Conservation (phyloP, 2,329 filamentous ascomycete species). For the Exophiala phaeomuriformis region DNA sequence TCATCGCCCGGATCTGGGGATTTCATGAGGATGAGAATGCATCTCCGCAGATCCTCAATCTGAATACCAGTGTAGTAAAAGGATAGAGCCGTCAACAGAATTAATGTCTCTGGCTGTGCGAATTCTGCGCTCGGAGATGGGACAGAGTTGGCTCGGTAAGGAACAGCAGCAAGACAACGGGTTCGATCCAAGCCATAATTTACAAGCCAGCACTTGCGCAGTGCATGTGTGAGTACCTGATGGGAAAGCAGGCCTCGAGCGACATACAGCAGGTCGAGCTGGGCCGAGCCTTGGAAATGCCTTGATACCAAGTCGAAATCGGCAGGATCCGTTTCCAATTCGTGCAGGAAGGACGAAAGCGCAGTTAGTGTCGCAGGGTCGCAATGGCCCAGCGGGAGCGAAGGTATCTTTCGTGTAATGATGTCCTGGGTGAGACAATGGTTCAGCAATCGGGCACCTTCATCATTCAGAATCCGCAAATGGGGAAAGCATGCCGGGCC, state of each 20-base stretch:
- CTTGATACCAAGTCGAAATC: neutral
- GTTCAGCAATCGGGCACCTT: slow-evolving; percentile 13
- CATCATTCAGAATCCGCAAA: slow-evolving; percentile 22
- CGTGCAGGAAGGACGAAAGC: slow-evolving; percentile 6
- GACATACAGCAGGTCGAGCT: slow-evolving; percentile 27
- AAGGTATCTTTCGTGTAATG: slow-evolving; percentile 14
- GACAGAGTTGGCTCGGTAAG: slow-evolving; percentile 53
- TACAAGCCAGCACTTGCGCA: slow-evolving; percentile 59
- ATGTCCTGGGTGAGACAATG: slow-evolving; percentile 17
- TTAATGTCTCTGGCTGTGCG: slow-evolving; percentile 54
- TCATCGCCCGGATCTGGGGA: slow-evolving; percentile 48
- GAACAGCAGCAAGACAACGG: slow-evolving; percentile 52
- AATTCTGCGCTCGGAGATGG: slow-evolving; percentile 53
- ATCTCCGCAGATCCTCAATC: slow-evolving; percentile 43
- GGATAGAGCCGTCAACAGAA: slow-evolving; percentile 49
- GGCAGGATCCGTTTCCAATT: neutral
- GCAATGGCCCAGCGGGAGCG: slow-evolving; percentile 25
- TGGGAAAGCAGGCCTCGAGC: slow-evolving; percentile 47
- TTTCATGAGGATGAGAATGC: slow-evolving; percentile 43
- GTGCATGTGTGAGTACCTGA: slow-evolving; percentile 48
- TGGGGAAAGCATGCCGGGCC: slow-evolving; percentile 20
- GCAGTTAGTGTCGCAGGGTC: slow-evolving; percentile 7
- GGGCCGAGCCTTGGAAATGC: slow-evolving; percentile 4
- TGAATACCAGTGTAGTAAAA: slow-evolving; percentile 53
- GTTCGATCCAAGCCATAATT: slow-evolving; percentile 54